Evolutionary conservation across 1,284 basidiomycete species (phyloP).

Genomic region (Ustilago bromivora): DNA sequence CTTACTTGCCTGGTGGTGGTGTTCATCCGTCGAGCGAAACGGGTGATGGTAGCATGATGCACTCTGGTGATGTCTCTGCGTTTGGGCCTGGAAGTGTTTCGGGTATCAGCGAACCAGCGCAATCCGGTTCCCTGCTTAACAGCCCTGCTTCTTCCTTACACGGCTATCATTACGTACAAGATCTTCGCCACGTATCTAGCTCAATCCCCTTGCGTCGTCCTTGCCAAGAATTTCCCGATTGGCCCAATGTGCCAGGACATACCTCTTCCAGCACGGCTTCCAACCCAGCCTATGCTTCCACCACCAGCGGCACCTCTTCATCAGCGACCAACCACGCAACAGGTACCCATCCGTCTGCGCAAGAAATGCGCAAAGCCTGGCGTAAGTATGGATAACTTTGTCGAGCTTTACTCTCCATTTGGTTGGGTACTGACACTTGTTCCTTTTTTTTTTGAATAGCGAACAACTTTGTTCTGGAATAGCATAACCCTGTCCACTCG

Average conservation of each 20-base stretch:
- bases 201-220: slow-evolving; percentile 34
- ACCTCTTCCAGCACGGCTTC: neutral
- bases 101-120: slow-evolving; percentile 26
- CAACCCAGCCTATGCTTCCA: slow-evolving; percentile 8
- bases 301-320: slow-evolving; percentile 7
- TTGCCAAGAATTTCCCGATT: slow-evolving; percentile 39
- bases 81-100: slow-evolving; percentile 23
- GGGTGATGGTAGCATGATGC: slow-evolving; percentile 18
- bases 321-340: neutral
- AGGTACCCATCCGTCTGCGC: slow-evolving; percentile 11
- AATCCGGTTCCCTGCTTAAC: slow-evolving; percentile 40
- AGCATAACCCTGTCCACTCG: slow-evolving; percentile 14
- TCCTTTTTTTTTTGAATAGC: slow-evolving; percentile 22
- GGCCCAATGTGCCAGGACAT: slow-evolving; percentile 23
- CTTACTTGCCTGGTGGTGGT: slow-evolving; percentile 16
- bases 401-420: slow-evolving; percentile 31
- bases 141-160: slow-evolving; percentile 48
- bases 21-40: slow-evolving; percentile 20
- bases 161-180: slow-evolving; percentile 36
- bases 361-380: slow-evolving; percentile 43
- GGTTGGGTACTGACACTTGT: slow-evolving; percentile 32
- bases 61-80: slow-evolving; percentile 17
- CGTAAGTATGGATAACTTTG: slow-evolving; percentile 43
- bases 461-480: slow-evolving; percentile 41
- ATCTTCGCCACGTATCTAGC: slow-evolving; percentile 35